Conservation (phyloP, 164 flowering plant species). For the Sedum album region DNA sequence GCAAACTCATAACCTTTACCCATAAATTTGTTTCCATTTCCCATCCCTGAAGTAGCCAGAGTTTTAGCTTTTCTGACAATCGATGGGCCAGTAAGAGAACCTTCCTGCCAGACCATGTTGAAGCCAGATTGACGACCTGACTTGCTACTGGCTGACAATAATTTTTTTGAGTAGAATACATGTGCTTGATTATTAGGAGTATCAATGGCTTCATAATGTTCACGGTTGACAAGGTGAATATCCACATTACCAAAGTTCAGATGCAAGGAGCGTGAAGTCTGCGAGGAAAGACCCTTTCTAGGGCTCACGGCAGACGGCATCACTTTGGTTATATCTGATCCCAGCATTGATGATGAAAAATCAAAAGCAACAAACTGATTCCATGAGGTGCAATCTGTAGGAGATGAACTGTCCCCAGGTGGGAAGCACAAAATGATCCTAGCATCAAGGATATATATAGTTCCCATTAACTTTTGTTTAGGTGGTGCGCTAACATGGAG, state of each 20-base stretch:
- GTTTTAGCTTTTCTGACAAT: slow-evolving; percentile 48
- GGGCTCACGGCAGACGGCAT: slow-evolving; percentile 17
- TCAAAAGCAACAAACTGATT: slow-evolving; percentile 67
- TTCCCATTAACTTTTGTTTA: slow-evolving; percentile 34
- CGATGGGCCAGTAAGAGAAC: slow-evolving; percentile 62
- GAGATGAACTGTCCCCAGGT: slow-evolving; percentile 23
- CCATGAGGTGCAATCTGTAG: slow-evolving; percentile 28
- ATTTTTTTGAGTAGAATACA: slow-evolving; percentile 31
- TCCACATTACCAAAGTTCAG: slow-evolving; percentile 44
- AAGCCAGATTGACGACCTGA: slow-evolving; percentile 32
- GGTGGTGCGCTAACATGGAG: slow-evolving; percentile 14
- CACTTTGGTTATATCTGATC: slow-evolving; percentile 17
- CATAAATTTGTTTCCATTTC: slow-evolving; percentile 24
- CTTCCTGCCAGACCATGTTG: slow-evolving; percentile 70
- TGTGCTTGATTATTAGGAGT: slow-evolving; percentile 11
- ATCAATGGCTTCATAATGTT: slow-evolving; percentile 15
- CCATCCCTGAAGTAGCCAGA: slow-evolving; percentile 48
- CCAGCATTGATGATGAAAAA: slow-evolving; percentile 29
- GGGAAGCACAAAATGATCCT: slow-evolving; percentile 74
- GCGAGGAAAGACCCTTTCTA: slow-evolving; percentile 19
- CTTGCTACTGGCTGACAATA: slow-evolving; percentile 34
- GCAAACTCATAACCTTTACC: slow-evolving; percentile 64
- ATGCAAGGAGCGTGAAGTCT: slow-evolving; percentile 38
- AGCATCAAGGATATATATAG: slow-evolving; percentile 43
- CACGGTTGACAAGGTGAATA: slow-evolving; percentile 33